Base-by-base conservation (phyloP, 1,284 basidiomycete genomes). In the Exobasidium cylindrosporum region DNA sequence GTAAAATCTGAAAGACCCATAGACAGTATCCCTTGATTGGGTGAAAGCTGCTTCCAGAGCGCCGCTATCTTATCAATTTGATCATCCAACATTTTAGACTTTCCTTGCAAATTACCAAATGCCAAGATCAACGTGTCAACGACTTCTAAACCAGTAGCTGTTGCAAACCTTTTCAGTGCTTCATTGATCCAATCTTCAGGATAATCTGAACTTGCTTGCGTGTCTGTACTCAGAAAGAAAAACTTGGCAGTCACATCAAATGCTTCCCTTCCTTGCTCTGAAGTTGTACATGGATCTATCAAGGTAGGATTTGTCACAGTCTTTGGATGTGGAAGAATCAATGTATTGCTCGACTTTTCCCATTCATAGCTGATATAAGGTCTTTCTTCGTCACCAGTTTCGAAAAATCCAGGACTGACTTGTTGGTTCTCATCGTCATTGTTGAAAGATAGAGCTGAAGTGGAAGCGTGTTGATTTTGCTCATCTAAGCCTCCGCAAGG, bases 221-320 rank as follows among this genome's bases (percentile, higher is more conserved):
- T 29, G 13, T 28, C 30, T 10, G 47, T 44, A 40, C 63, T 58
- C 49, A 76, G 65, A 40, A 66, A 72, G 67, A 74, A 76, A 61
- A 76, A 69, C 58, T 76, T 76, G 60, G 69, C 72, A 1, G 72
- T 76, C 28, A 76, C 72, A 53, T 76, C 74, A 58, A 70, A 73
- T 3, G 67, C 64, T 53, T 59, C 64, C 4, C 74, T 30, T n/a
- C 54, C 53, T 29, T n/a, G n/a, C 7, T 30, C 26, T 23, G 29
- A 31, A 6, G 31, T 21, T 5, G 55, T 55, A 29, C 59, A 61
- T 13, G 59, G 59, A 46, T 61, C 59, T 17, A 23, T 26, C 31
- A 32, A 14, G 5, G n/a, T 28, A 6, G 50, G 45, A 29, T 54
- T 44, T 13, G 29, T 29, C 6, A 61, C 30, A 26, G 53, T 69